Evolutionary conservation across 805 yeast species (phyloP).

Genomic region (Metschnikowia cerradonensis): DNA sequence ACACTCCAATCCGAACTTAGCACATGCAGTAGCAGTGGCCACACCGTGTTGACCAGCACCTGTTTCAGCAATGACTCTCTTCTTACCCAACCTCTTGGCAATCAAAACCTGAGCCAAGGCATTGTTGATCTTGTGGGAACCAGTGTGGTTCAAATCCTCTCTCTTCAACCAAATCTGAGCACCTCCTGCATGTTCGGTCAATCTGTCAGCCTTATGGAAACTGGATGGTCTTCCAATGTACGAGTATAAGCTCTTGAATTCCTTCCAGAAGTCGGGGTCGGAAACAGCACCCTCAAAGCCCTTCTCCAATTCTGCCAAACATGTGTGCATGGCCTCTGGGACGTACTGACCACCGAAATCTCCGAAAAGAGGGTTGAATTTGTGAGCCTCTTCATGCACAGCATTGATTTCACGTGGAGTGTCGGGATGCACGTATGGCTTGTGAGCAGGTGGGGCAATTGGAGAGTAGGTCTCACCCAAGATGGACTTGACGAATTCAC

Average conservation of each 20-base stretch:
- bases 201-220: slow-evolving; percentile 84
- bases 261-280: slow-evolving; percentile 92
- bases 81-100: slow-evolving; percentile 76
- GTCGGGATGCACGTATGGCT: slow-evolving; percentile 13
- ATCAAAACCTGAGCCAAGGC: slow-evolving; percentile 78
- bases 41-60: slow-evolving; percentile 96
- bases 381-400: slow-evolving; percentile 53
- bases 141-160: slow-evolving; percentile 91
- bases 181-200: slow-evolving; percentile 89
- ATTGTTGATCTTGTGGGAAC: slow-evolving; percentile 83
- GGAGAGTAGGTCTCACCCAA: slow-evolving; percentile 50
- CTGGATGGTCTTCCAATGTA: slow-evolving; percentile 97
- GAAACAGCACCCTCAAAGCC: slow-evolving; percentile 86
- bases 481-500: slow-evolving; percentile 63
- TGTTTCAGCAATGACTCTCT: slow-evolving; percentile 78
- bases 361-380: slow-evolving; percentile 78
- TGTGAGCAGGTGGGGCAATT: slow-evolving; percentile 26
- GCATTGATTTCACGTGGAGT: slow-evolving; percentile 31
- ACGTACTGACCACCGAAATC: slow-evolving; percentile 98
- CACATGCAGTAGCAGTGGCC: slow-evolving; percentile 90
- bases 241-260: slow-evolving; percentile 74
- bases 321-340: slow-evolving; percentile 92
- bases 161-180: slow-evolving; percentile 93
- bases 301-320: slow-evolving; percentile 81
- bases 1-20: slow-evolving; percentile 89